Base-by-base conservation (phyloP, 352 stramenopile genomes). In the Phytophthora syringae region DNA sequence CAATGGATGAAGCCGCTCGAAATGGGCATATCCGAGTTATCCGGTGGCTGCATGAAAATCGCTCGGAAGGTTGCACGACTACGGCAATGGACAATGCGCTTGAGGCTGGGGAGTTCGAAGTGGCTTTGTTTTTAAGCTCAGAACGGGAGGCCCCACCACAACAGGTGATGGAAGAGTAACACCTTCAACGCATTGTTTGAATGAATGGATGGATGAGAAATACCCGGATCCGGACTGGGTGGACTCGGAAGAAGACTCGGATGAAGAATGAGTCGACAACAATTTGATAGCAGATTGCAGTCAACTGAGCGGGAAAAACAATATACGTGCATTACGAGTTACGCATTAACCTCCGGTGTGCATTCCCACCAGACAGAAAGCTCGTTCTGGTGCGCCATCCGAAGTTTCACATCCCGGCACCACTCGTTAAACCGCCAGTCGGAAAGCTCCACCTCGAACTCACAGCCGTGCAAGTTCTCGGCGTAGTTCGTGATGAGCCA, bases 371-470 rank as follows among this genome's bases (percentile, higher is more conserved):
- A 70, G 21, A 63, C 54, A 7, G 60, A 74, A 18, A 48, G 2
- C 7, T 70, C 60, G 25, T 74, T 74, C 40, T 62, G 54, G 28
- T 70, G 60, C 12, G 54, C 60, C 60, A 74, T 59, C 18, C 54
- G 49, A 51, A 74, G 39, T 30, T 70, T 70, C 3, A 57, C 36
- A 40, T 50, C 39, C 5, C 37, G 42, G 15, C 67, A 75, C 61
- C 61, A 75, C 16, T 64, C 48, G 7, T 71, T 75, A 18, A 67
- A 75, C 1, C 51, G 55, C 67, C 67, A 75, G 55, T 75, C 67
- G 2, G 27, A 60, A 11, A 50, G 50, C 4, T 51, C 60, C 7
- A 75, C 67, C 28, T 71, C 67, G 20, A 75, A 75, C 22, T 71
- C 61, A 30, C 57, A 75, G 9, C 55, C 61, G 3, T 56, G 44